Conservation (phyloP, 1,284 basidiomycete species). For the Heimioporus retisporus region DNA sequence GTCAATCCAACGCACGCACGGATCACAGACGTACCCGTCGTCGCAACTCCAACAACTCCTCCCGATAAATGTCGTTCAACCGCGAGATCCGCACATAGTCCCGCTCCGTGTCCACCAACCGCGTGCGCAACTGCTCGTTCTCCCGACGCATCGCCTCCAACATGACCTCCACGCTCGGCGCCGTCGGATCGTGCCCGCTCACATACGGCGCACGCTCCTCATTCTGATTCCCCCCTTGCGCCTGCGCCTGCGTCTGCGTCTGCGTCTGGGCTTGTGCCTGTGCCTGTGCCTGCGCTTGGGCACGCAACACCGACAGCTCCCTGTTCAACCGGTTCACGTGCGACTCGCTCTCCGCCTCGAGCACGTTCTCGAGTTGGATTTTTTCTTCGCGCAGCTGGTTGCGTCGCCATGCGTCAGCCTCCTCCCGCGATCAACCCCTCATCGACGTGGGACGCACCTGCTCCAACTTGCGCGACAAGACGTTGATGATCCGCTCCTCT, state of each 20-base stretch:
- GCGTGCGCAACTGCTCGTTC: conserved; percentile 75
- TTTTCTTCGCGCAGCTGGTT: conserved; percentile 75
- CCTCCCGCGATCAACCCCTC: too few species aligned
- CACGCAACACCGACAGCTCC: conserved; percentile 73
- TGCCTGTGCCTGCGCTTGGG: conserved; percentile 54
- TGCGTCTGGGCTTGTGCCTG: too few species aligned
- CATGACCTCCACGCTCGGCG: conserved; percentile 70
- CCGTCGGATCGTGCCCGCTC: conserved; percentile 47
- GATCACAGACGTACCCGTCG: conserved; percentile 64
- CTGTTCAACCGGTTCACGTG: conserved; percentile 80
- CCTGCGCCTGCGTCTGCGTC: too few species aligned
- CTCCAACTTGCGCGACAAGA: conserved; percentile 82
- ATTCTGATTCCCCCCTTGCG: background rate
- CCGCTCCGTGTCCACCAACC: conserved; percentile 76
- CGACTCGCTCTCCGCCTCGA: conserved; percentile 83
- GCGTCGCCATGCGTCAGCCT: too few species aligned
- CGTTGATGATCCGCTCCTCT: conserved; percentile 87
- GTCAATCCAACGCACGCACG: background rate
- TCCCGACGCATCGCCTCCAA: conserved; percentile 79
- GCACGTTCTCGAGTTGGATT: conserved; percentile 80
- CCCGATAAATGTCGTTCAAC: conserved; percentile 83
- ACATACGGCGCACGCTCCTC: conserved; percentile 40
- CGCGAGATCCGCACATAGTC: conserved; percentile 78
- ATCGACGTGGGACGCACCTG: conserved; percentile 59
- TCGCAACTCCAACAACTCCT: conserved; percentile 82